Evolutionary conservation across 2,329 filamentous ascomycete genomes (phyloP), one percentile per base, ranked within the genome.

Genomic region (Phialophora chinensis): DNA sequence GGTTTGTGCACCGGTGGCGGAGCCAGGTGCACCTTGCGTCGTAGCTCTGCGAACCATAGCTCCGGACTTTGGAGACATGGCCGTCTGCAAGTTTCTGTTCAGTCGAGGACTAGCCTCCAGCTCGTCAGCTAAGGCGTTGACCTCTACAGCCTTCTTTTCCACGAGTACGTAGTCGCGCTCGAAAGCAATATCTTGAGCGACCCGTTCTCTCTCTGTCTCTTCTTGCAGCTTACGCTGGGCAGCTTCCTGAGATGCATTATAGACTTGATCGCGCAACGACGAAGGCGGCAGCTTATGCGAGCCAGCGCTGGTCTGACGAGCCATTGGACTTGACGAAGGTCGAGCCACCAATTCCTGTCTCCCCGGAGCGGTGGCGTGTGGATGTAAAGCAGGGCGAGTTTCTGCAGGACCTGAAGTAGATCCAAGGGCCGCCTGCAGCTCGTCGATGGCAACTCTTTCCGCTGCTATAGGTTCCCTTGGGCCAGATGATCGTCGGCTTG

Each of bases 101-200:
- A 88, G 79, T 58, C 88, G 88, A 56, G 91, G 91, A 74, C 91
- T 94, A 60, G 93, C 91, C 53, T 92, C 93, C 75, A 99, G 83
- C 79, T 98, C 94, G 78, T 99, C 95, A 25, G 95, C 95, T 74
- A 99, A 90, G 2, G 95, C 95, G 77, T 99, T 98, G 59, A 99
- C 94, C 77, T 98, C 94, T 11, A 99, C 93, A 23, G 93, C 91
- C 71, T 90, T 89, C 81, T 97, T 97, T 80, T 99, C 95, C 12
- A 99, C 92, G 29, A 98, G 85, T 23, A 99, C 94, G 74, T 98
- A 99, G 71, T 98, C 95, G 71, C 94, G 88, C 76, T 97, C 93
- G 73, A 96, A 91, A 0, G 91, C 91, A 57, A 96, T 88, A 70
- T 98, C 94, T 73, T 96, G 91, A 2, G 91, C 92, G 3, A 90